phyloP scores from a whole-genome alignment of 352 stramenopile genomes.

The Pythium apleroticum region DNA sequence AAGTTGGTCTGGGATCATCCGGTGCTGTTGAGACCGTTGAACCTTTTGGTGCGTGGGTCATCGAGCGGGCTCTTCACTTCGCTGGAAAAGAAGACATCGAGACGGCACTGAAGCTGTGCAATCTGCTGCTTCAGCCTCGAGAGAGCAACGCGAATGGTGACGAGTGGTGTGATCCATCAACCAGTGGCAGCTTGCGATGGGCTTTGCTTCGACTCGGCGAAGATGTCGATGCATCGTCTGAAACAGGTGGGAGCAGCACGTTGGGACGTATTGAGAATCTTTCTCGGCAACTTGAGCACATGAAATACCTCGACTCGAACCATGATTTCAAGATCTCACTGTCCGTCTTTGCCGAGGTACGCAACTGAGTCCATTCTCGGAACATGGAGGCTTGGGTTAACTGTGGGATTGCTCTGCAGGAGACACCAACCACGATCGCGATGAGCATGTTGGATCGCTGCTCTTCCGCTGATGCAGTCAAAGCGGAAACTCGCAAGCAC shows the following conservation, averaged over 20 bases:
- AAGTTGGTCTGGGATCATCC: neutral
- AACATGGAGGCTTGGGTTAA: neutral
- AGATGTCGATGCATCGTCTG: conserved; percentile 15
- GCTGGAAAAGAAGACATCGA: conserved; percentile 24
- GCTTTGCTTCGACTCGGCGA: conserved; percentile 15
- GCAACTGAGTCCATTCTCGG: neutral
- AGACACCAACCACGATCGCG: conserved; percentile 64
- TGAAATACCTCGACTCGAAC: conserved; percentile 42
- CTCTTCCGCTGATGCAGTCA: conserved; percentile 33
- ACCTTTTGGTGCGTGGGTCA: conserved; percentile 15
- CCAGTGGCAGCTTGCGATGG: conserved; percentile 20
- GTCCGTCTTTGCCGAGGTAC: conserved; percentile 44
- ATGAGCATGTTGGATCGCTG: conserved; percentile 76
- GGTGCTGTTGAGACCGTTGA: conserved; percentile 1
- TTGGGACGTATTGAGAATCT: conserved; percentile 35
- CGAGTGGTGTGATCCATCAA: neutral
- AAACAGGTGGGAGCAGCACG: neutral
- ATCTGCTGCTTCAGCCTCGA: conserved; percentile 11
- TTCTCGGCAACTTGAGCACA: conserved; percentile 45
- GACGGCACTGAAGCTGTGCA: conserved; percentile 26
- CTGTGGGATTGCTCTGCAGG: conserved; percentile 18
- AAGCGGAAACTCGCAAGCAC: conserved; percentile 41
- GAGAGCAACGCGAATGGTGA: neutral
- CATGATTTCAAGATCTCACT: conserved; percentile 67
- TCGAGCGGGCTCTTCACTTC: conserved; percentile 12